Percentiles rank a stretch among this genome's conserved stretches.
Conservation (phyloP, 495 filamentous ascomycete species). For the Tuber indicum region DNA sequence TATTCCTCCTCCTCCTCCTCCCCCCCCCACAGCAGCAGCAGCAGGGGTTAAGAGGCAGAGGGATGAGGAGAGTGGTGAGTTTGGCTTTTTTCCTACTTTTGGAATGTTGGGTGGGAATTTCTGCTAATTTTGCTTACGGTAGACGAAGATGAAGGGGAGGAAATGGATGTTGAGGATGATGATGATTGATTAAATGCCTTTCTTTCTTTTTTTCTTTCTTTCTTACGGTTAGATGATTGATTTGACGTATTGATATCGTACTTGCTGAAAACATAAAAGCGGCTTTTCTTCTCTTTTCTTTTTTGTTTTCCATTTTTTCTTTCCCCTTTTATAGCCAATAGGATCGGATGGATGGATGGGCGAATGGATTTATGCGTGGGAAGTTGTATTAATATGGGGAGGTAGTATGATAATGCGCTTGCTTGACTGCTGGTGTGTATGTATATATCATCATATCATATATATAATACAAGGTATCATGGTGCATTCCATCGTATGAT, state of each 20-base stretch:
- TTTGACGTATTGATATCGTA: not conserved
- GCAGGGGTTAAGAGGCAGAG: constrained; percentile 60
- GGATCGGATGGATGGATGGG: not conserved
- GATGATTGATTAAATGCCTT: constrained; percentile 24
- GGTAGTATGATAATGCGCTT: not conserved
- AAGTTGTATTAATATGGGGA: not conserved
- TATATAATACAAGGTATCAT: not conserved
- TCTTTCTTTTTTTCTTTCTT: not conserved
- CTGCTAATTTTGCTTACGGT: constrained; percentile 1
- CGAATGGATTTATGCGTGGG: not conserved
- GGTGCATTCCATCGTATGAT: not conserved
- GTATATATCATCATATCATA: not conserved
- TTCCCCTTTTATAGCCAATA: not conserved
- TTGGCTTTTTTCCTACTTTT: not conserved
- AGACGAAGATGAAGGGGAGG: constrained; percentile 40
- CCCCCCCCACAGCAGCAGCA: constrained; percentile 43
- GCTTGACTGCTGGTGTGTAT: not conserved
- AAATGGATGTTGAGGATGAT: constrained; percentile 42
- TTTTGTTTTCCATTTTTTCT: not conserved
- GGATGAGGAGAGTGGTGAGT: constrained; percentile 60
- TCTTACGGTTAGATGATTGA: not conserved
- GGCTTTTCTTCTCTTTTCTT: not conserved
- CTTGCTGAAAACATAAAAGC: not conserved
- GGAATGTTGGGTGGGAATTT: not conserved
- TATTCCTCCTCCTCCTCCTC: constrained; percentile 49